Base-by-base conservation (phyloP, 371 early-diverging fungal species). In the Actinomucor elegans region DNA sequence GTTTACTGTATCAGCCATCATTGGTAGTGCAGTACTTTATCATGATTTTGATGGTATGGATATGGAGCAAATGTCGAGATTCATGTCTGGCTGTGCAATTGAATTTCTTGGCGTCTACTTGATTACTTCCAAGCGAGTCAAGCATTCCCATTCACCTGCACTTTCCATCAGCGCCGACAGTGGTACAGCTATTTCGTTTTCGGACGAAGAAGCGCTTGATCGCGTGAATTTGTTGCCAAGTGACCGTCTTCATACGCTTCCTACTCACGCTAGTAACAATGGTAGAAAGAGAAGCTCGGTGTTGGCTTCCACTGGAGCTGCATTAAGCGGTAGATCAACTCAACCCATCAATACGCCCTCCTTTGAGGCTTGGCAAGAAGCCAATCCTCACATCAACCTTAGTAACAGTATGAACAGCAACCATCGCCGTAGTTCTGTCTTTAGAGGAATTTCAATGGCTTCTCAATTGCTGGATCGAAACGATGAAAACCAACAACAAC, bases 1-100 rank as follows among this genome's bases (percentile, higher is more conserved):
- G 11, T 90, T 89, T 50, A 90, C 91, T 0, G 75, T 87, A n/a
- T 84, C 82, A 2, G 87, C 87, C 9, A 89, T 91, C 36, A 73
- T 86, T 24, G 89, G 90, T 23, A 85, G 85, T 33, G 86, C 88
- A 5, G 74, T 87, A 2, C 69, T 88, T 9, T 87, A 88, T 56
- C 81, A 84, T 48, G 89, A 89, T 54, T 88, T 87, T 76, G 82
- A 81, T 33, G 73, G 72, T n/a, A 80, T 80, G 75, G 67, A 60
- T 28, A 61, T 77, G 38, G 71, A 71, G 33, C 79, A 80, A 41
- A 69, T 64, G 36, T 71, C 69, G 2, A 58, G 74, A 17, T 89
- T 88, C 43, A 62, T 83, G 49, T 42, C 67, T 26, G 81, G 89
- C 28, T 80, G 88, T 57, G 54, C 69, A n/a, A 64, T 84, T 47